Conservation (phyloP, 139 green algal species). For the Micromonas commoda region DNA sequence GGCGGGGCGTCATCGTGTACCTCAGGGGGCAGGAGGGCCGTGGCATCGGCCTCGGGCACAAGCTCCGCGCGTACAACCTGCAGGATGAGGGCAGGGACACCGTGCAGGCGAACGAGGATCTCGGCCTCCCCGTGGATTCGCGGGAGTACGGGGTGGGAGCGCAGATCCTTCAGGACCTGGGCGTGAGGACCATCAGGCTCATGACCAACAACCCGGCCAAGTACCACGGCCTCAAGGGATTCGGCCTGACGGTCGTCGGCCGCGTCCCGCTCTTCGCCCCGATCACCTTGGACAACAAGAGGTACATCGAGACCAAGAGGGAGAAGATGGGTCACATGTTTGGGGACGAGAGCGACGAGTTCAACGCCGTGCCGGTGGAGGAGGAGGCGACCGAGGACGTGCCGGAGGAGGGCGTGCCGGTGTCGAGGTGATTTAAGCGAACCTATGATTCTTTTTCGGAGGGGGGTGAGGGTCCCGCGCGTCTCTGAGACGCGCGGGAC, state of each 20-base stretch:
- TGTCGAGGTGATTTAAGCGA: neutral
- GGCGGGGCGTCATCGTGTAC: slow-evolving; percentile 48
- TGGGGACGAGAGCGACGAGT: slow-evolving; percentile 16
- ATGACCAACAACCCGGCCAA: slow-evolving; percentile 60
- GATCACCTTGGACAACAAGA: slow-evolving; percentile 44
- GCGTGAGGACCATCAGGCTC: slow-evolving; percentile 42
- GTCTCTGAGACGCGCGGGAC: neutral
- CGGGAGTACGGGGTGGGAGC: slow-evolving; percentile 49
- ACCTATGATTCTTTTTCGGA: too few species aligned
- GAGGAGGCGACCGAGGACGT: neutral
- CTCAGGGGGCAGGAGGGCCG: slow-evolving; percentile 48
- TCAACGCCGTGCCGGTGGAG: neutral
- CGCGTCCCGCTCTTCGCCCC: slow-evolving; percentile 32
- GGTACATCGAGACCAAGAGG: slow-evolving; percentile 48
- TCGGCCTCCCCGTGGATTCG: slow-evolving; percentile 50
- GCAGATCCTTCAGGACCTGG: slow-evolving; percentile 43
- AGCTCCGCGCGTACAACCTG: slow-evolving; percentile 51
- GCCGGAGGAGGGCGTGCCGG: neutral
- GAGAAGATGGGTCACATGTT: slow-evolving; percentile 49
- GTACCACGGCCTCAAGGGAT: slow-evolving; percentile 39
- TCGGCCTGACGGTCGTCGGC: slow-evolving; percentile 30
- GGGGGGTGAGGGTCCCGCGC: neutral
- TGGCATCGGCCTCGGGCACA: slow-evolving; percentile 48
- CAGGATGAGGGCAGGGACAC: slow-evolving; percentile 50
- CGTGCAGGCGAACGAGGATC: slow-evolving; percentile 51